Percentiles rank a stretch among this genome's conserved stretches.
Evolutionary conservation across 1,284 basidiomycete genomes (phyloP).

Genomic region (Volvariella volvacea): DNA sequence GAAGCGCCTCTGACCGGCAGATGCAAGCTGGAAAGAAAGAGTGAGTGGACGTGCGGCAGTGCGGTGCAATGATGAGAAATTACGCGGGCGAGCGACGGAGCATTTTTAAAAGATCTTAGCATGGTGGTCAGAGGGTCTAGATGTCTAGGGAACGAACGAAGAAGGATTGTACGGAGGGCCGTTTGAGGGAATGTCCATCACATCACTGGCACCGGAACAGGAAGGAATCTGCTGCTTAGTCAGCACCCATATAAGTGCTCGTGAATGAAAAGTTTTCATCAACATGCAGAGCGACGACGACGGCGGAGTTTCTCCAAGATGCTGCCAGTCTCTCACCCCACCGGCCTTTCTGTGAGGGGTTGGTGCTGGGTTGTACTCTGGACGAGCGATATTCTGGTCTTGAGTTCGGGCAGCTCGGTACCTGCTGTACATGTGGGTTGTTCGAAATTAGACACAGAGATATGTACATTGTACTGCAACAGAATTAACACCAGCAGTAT

Average conservation of each 20-base stretch:
- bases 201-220: slow-evolving; percentile 11
- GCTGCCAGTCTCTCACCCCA: slow-evolving; percentile 71
- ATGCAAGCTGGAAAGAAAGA: slow-evolving; percentile 38
- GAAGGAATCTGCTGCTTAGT: slow-evolving; percentile 22
- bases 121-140: slow-evolving; percentile 31
- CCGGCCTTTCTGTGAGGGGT: slow-evolving; percentile 20
- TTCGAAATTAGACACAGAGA: slow-evolving; percentile 77
- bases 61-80: slow-evolving; percentile 17
- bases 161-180: slow-evolving; percentile 7
- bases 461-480: slow-evolving; percentile 25
- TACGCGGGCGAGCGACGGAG: slow-evolving; percentile 55
- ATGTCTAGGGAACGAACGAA: slow-evolving; percentile 14
- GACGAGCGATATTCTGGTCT: slow-evolving; percentile 61
- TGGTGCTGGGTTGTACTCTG: slow-evolving; percentile 45
- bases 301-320: slow-evolving; percentile 39
- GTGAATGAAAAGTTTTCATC: slow-evolving; percentile 9
- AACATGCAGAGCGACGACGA: slow-evolving; percentile 65
- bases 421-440: slow-evolving; percentile 41
- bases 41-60: neutral
- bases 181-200: neutral
- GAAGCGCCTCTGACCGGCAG: slow-evolving; percentile 84
- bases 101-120: slow-evolving; percentile 59
- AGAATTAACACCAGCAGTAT: too few relatives aligned
- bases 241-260: slow-evolving; percentile 18
- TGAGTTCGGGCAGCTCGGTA: slow-evolving; percentile 67